Percentiles rank a stretch among this genome's conserved stretches.
Conservation (phyloP, 129 eudicot genomes). For the Pulicaria dysenterica region DNA sequence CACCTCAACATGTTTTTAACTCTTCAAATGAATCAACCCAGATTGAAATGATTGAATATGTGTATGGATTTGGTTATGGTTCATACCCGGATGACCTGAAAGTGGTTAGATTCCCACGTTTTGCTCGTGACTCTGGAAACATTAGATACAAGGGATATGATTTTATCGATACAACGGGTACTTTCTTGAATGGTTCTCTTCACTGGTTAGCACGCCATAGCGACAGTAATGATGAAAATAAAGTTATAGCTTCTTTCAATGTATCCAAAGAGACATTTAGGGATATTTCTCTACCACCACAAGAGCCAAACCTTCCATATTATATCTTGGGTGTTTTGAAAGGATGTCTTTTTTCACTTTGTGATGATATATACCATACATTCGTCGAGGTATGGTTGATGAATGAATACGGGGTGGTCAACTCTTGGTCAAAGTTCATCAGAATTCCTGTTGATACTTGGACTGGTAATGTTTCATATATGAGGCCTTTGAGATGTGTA, state of each 20-base stretch:
- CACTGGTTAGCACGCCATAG: slow-evolving; percentile 40
- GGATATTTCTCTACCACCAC: slow-evolving; percentile 35
- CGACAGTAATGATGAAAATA: slow-evolving; percentile 2
- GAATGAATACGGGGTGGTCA: slow-evolving; percentile 39
- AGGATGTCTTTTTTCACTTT: slow-evolving; percentile 32
- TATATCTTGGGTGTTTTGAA: slow-evolving; percentile 27
- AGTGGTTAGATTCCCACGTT: slow-evolving; percentile 35
- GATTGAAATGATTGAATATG: slow-evolving; percentile 37
- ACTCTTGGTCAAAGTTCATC: slow-evolving; percentile 39
- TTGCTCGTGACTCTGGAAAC: slow-evolving; percentile 38
- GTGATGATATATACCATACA: slow-evolving; percentile 21
- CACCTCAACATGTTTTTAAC: slow-evolving; percentile 15
- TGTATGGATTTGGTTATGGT: slow-evolving; percentile 41
- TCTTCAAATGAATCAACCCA: slow-evolving; percentile 15
- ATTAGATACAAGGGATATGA: slow-evolving; percentile 24
- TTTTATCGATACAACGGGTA: slow-evolving; percentile 35
- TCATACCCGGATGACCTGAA: slow-evolving; percentile 29
- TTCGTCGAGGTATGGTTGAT: slow-evolving; percentile 41
- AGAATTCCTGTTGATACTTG: slow-evolving; percentile 34
- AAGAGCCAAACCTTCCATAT: slow-evolving; percentile 17
- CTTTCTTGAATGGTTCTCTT: slow-evolving; percentile 37
- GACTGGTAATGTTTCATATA: slow-evolving; percentile 16
- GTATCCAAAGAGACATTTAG: slow-evolving; percentile 28
- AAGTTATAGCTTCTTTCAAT: slow-evolving; percentile 33
- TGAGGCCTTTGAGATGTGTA: slow-evolving; percentile 35